Base-by-base conservation (phyloP, 139 green algal species). In the Chlamydomonas applanata region DNA sequence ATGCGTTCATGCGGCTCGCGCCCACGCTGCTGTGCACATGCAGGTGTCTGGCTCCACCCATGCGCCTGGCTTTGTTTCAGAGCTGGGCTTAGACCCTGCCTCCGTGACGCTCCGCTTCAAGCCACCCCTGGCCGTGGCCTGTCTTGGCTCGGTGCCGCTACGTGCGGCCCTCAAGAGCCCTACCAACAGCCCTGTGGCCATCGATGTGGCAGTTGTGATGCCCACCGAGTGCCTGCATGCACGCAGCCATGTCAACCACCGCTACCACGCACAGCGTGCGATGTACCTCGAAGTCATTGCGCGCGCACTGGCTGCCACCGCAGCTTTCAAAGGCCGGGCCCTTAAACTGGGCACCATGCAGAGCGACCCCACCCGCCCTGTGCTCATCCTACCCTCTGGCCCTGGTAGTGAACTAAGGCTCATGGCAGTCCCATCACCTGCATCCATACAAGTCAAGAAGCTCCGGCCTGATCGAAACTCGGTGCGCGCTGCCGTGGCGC, bases 161-260 rank as follows among this genome's bases (percentile, higher is more conserved):
- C 65, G 71, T 1, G 53, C 77, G 1, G 54, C 74, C 2, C 71
- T 44, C 3, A 78, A 78, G 3, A 19, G 61, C 5, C n/a, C 30
- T 0, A 60, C 46, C 59, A 4, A 20, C 9, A 2, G 13, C 22
- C 36, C 20, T 25, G 4, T 30, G n/a, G 20, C 36, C 33, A 52
- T 93, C 16, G 90, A 92, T 57, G 49, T 96, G 7, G 90, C 85
- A 1, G n/a, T 96, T 22, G 54, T 82, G 32, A 88, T 95, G 24
- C 91, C 91, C 0, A 59, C 52, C 1, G 54, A 64, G n/a, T 90
- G 89, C 76, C 80, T 95, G 9, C 78, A 88, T 25, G 62, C 87
- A 46, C 94, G 93, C 77, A 89, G 92, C 59, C 76, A 91, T 25
- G 75, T 95, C 5, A 93, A 93, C 72, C 82, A 94, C 81, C 84